Evolutionary conservation across 1,139 yeast species (phyloP).

Genomic region (Pichia sp.): DNA sequence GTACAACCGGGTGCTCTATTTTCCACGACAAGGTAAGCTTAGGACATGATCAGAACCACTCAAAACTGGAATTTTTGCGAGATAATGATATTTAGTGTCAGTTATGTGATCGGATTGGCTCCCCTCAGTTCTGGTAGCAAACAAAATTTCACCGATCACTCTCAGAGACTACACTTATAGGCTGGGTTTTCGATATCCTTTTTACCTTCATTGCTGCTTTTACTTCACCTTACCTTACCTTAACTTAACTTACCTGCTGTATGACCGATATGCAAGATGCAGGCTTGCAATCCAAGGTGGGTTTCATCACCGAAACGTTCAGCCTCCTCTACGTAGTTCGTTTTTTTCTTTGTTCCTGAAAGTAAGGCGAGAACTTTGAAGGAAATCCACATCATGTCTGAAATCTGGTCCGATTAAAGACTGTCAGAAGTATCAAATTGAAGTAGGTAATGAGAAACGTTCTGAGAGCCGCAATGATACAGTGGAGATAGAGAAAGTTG

Average conservation of each 20-base stretch:
- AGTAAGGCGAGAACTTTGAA: conserved; percentile 1
- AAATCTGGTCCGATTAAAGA: background rate
- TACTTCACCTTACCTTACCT: background rate
- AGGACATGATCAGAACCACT: background rate
- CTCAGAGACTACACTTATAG: conserved; percentile 1
- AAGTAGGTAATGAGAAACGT: background rate
- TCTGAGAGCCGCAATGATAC: background rate
- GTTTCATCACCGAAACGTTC: background rate
- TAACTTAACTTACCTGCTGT: background rate
- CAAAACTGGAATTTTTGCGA: conserved; percentile 1
- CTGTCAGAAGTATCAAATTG: background rate
- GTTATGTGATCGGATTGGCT: background rate
- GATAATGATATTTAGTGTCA: background rate
- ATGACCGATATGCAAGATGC: background rate
- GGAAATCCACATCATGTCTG: conserved; percentile 1
- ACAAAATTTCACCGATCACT: background rate
- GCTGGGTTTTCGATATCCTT: conserved; percentile 4
- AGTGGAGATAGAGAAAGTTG: background rate
- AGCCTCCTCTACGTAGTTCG: background rate
- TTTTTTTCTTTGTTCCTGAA: background rate
- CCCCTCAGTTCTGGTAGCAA: background rate
- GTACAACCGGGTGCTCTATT: background rate
- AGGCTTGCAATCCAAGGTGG: conserved; percentile 1
- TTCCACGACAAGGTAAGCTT: background rate
- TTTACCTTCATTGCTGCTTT: conserved; percentile 9